A percentile compares a stretch with the other conserved stretches of the same genome.
phyloP scores from a whole-genome alignment of 371 early-diverging fungal genomes.

The Nematocida sp. region DNA sequence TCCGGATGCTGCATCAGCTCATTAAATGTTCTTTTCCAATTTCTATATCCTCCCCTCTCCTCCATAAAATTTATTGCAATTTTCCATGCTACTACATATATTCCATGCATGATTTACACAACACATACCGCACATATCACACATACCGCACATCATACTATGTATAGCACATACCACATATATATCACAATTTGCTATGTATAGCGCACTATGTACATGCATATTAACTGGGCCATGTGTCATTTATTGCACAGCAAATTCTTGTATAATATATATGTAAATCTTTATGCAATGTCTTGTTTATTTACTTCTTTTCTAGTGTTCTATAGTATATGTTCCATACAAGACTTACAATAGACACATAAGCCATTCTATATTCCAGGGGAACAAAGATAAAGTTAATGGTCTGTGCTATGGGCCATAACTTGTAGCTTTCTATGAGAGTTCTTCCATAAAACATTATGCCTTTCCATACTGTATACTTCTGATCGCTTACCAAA shows the following conservation, averaged over 20 bases:
- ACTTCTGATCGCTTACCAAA: not conserved
- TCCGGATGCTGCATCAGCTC: constrained; percentile 10
- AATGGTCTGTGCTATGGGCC: constrained; percentile 43
- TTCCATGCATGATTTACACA: not conserved
- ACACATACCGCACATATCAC: not conserved
- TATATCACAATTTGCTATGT: no score
- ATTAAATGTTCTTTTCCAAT: constrained; percentile 9
- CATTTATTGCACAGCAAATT: no score
- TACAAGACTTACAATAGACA: constrained; percentile 4
- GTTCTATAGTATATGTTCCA: constrained; percentile 36
- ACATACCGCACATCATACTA: not conserved
- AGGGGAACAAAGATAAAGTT: constrained; percentile 48
- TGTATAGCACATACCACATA: no score
- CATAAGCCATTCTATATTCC: constrained; percentile 10
- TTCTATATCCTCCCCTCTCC: not conserved
- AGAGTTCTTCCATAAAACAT: constrained; percentile 3
- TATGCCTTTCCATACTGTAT: not conserved
- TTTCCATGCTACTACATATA: not conserved
- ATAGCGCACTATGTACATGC: no score
- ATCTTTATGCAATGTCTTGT: no score
- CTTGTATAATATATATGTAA: no score
- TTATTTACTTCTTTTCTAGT: no score
- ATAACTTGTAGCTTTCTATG: constrained; percentile 31
- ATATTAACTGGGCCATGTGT: no score
- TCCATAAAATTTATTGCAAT: constrained; percentile 30